phyloP scores from a whole-genome alignment of 176 grass and related monocot species.

The Urochloa ruziziensis region DNA sequence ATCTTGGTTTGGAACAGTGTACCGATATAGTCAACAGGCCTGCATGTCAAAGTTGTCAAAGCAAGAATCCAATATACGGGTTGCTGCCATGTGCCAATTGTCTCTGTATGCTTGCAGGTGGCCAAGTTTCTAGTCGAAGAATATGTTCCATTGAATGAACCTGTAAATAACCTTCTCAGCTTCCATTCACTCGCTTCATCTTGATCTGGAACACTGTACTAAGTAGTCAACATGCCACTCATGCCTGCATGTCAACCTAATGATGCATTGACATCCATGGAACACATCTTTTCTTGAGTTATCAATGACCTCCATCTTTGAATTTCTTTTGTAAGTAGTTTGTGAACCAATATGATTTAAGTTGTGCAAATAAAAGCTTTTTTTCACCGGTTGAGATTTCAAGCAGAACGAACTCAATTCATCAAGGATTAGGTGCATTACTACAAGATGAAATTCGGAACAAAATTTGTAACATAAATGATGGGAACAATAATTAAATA shows the following conservation, averaged over 20 bases:
- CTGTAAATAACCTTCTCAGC: not conserved
- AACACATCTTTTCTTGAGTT: not conserved
- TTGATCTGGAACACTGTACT: not conserved
- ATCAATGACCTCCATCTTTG: not conserved
- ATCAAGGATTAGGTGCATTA: no score
- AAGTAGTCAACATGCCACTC: not conserved
- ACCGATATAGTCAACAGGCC: not conserved
- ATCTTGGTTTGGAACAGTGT: not conserved
- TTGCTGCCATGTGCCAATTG: slow-evolving; percentile 6
- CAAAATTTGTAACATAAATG: no score
- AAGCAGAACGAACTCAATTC: no score
- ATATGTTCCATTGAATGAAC: slow-evolving; percentile 25
- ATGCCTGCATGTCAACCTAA: not conserved
- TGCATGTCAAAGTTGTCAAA: no score
- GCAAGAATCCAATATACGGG: not conserved
- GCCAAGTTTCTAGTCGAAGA: slow-evolving; percentile 7
- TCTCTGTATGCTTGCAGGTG: not conserved
- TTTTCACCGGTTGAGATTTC: not conserved
- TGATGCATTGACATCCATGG: not conserved
- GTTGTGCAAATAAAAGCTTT: not conserved
- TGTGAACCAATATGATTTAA: not conserved
- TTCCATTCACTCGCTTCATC: not conserved
- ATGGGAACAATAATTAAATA: no score
- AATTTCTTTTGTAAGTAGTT: not conserved
- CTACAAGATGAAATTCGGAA: no score